Percentiles rank a stretch among this genome's conserved stretches.
Conservation (phyloP, 176 grass and related monocot species). For the Carex scoparia region DNA sequence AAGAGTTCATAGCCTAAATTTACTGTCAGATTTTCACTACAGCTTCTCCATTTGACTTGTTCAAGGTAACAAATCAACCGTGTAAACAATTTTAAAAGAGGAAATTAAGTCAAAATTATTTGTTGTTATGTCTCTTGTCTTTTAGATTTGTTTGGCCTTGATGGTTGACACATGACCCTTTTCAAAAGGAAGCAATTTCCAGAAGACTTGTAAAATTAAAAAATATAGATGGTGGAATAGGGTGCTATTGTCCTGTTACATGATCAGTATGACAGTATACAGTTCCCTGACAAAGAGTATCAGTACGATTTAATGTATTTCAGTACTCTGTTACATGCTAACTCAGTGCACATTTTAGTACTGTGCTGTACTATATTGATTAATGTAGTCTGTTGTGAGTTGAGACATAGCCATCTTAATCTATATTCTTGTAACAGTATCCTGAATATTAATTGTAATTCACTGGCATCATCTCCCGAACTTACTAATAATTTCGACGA, state of each 20-base stretch:
- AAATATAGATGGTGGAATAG: neutral
- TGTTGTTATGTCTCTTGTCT: constrained; percentile 16
- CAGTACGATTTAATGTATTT: neutral
- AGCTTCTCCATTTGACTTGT: neutral
- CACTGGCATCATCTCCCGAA: neutral
- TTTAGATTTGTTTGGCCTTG: neutral
- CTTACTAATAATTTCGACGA: neutral
- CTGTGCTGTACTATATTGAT: neutral
- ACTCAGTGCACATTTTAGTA: neutral
- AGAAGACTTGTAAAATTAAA: neutral
- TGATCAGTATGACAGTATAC: neutral
- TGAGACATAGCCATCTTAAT: neutral
- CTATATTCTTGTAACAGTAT: neutral
- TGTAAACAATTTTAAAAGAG: neutral
- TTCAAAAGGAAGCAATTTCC: neutral
- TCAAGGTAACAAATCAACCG: neutral
- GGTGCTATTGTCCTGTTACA: neutral
- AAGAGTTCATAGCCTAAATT: neutral
- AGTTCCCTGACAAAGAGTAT: neutral
- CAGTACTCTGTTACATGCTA: neutral
- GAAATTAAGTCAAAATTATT: constrained; percentile 18
- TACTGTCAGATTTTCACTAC: neutral
- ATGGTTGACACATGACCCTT: neutral
- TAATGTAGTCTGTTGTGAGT: neutral
- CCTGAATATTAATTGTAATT: neutral